Evolutionary conservation across 768 basidiomycete genomes (phyloP), one percentile per base, ranked within the genome.

Genomic region (Floccularia luteovirens): DNA sequence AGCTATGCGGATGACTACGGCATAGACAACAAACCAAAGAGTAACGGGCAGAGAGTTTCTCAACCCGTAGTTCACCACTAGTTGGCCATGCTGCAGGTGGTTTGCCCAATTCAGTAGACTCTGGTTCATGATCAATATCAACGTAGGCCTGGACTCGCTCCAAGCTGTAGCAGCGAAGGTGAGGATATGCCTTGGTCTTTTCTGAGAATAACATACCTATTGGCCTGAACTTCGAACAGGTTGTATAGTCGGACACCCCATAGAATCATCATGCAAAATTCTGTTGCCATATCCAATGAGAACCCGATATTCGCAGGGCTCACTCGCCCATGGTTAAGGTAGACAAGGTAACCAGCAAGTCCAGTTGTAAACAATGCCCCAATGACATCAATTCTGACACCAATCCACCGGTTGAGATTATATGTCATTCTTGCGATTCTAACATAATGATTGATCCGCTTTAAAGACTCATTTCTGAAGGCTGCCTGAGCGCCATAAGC

Each of bases 101-200:
- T 25, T 58, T 54, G 24, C 70, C 71, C 5, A 50, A 43, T 8
- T 51, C 36, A 0, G 59, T 60, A 2, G 61, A 42, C 42, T 59
- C 54, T 3, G 65, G 63, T 48, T 80, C 76, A 36, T 74, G 71
- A 27, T 77, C 75, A 42, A 77, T 75, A 23, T 58, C 46, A 14
- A 78, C 48, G 51, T 76, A 79, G 4, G 50, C 79, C 38, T 82
- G 72, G 1, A 89, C 77, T 43, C 88, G 81, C 49, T 90, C 86
- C 14, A 65, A 48, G 46, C 66, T 64, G 32, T 7, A 38, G 6
- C 36, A 22, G 7, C 7, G 8, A 33, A 20, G 14, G 20, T 12
- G 17, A 30, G 11, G 14, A 35, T 13, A 11, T 19, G 35, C 7
- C 17, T 14, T 2, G 14, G 13, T 24, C 6, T n/a, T 25, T 8